Evolutionary conservation across 345 rosid genomes (phyloP), one percentile per base, ranked within the genome.

Genomic region (Raphanus sativus): DNA sequence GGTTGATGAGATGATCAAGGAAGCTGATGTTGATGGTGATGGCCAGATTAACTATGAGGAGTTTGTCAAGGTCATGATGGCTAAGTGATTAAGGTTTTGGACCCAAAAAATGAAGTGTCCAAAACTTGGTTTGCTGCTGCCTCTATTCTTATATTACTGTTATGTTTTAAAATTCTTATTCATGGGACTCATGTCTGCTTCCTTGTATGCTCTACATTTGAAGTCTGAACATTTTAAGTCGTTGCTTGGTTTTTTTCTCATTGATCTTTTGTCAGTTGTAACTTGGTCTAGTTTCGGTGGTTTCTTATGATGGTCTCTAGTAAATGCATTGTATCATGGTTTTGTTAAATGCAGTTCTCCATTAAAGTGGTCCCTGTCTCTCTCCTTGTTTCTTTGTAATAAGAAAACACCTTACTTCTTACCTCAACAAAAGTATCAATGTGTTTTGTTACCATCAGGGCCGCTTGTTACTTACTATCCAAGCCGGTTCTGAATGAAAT

Each of bases 271-370:
- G 70, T 77, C 70, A 70, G 45, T 50, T 54, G 80, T 77, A 70
- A 70, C 48, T 70, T 55, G 32, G 16, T 77, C 64, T 76, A 69
- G 75, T 69, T 30, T 62, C 48, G 70, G 70, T 52, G 65, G 25
- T 52, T 50, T 69, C 16, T 15, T 60, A 67, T 29, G 59, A 17
- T 67, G 74, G 42, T 76, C 74, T 62, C 52, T 34, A 15, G 48
- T 76, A 61, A 69, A 28, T 52, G 65, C 58, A 69, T 62, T 69
- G 75, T 62, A 55, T 70, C 65, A 70, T 63, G 33, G 66, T 70
- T 70, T 55, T 70, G 59, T 76, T 38, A 69, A 62, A 52, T 69
- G 42, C 80, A 69, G 55, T 13, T 48, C 17, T 48, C 17, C 55
- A n/a, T 48, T n/a, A 5, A 13, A n/a, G 8, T 48, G 55, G 15